These are phyloP conservation scores for Podospora australis DNA, from an alignment of 495 filamentous ascomycete species.

Conservation along the genomic window DNA sequence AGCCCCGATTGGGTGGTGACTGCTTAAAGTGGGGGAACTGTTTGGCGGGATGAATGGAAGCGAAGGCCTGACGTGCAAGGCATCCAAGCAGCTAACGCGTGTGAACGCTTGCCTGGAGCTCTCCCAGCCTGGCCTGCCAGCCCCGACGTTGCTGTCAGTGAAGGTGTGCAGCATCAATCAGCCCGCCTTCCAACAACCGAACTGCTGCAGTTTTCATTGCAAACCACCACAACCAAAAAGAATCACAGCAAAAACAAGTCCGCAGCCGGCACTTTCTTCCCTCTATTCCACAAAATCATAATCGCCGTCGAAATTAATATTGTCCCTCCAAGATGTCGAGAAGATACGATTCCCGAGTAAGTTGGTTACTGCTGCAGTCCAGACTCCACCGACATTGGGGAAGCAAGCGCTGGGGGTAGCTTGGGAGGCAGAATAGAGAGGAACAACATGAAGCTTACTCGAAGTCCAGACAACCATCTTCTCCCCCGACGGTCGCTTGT, in stretches of 20 bases:
- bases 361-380: constrained; percentile 25
- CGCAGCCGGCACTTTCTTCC: background rate
- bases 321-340: constrained; percentile 66
- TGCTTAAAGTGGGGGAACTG: no score
- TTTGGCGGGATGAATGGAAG: no score
- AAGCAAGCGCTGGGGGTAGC: background rate
- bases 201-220: background rate
- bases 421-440: constrained; percentile 9
- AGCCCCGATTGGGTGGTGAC: background rate
- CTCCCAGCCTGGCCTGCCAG: constrained; percentile 6
- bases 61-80: constrained; percentile 17
- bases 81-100: constrained; percentile 29
- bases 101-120: constrained; percentile 37
- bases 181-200: constrained; percentile 12
- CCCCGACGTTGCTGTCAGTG: background rate
- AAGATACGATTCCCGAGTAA: constrained; percentile 95
- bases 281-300: background rate
- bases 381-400: background rate
- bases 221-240: constrained; percentile 3
- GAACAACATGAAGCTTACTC: constrained; percentile 28
- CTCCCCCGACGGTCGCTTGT: constrained; percentile 95
- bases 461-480: constrained; percentile 88
- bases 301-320: background rate
- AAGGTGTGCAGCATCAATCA: constrained; percentile 17
- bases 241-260: background rate